phyloP scores from a whole-genome alignment of 2,329 filamentous ascomycete species.

The Calonectria pauciramosa region DNA sequence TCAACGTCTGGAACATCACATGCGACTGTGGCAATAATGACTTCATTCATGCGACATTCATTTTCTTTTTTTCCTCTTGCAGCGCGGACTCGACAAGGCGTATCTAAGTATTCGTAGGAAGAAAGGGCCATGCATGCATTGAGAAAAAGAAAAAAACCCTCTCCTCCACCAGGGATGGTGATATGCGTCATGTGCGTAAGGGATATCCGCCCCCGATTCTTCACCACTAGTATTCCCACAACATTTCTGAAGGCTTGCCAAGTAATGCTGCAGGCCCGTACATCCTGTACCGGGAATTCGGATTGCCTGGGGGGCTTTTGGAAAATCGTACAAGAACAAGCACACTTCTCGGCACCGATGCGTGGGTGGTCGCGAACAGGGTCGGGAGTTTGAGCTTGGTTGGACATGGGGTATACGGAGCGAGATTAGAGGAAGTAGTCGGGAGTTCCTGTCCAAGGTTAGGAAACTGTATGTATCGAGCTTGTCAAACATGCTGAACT shows the following conservation, averaged over 20 bases:
- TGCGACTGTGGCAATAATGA: not conserved
- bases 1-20: not conserved
- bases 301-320: conserved; percentile 36
- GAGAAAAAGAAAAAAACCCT: conserved; percentile 30
- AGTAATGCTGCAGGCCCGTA: conserved; percentile 37
- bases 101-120: conserved; percentile 43
- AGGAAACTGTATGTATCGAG: conserved; percentile 3
- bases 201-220: conserved; percentile 24
- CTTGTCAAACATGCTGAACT: conserved; percentile 46
- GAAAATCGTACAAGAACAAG: conserved; percentile 49
- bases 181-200: conserved; percentile 31
- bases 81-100: conserved; percentile 45
- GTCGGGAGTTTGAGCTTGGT: conserved; percentile 39
- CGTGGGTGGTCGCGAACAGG: conserved; percentile 31
- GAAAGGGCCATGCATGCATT: conserved; percentile 32
- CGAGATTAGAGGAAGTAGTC: conserved; percentile 94
- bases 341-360: conserved; percentile 35
- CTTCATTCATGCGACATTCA: conserved; percentile 38
- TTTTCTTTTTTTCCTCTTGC: conserved; percentile 41
- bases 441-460: conserved; percentile 74
- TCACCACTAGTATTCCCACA: conserved; percentile 28
- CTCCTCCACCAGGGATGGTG: conserved; percentile 25
- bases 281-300: conserved; percentile 37
- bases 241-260: conserved; percentile 34
- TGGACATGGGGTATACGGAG: conserved; percentile 44